Base-by-base conservation (phyloP, 495 filamentous ascomycete genomes). In the Letharia lupina region DNA sequence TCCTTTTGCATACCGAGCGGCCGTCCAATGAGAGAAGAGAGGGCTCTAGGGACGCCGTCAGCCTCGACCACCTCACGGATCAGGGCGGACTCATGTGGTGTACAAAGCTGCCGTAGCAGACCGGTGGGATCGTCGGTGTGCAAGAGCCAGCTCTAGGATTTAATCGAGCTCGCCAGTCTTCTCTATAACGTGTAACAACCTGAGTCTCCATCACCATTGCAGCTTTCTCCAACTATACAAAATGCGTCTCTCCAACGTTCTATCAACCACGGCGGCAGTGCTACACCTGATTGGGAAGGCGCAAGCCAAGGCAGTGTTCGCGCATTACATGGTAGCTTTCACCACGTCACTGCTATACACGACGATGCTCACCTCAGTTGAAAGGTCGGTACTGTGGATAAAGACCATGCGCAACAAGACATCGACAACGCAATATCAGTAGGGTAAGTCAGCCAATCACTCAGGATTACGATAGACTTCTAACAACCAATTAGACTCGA, bases 241-340 rank as follows among this genome's bases (percentile, higher is more conserved):
- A 9, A 57, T 57, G 54, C 54, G 11, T 57, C 15, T 57, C 33
- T 57, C 31, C 16, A 37, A 37, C 15, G 10, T 37, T n/a, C 54
- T 57, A 9, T 37, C 54, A 8, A 37, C 33, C 8, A n/a, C 54
- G 13, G 54, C 7, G 18, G 16, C 33, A 57, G 31, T 57, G 33
- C 33, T 66, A 37, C 39, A 37, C 42, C 37, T 61, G 15, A 6
- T 60, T 2, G 28, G 31, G 11, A 66, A 31, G 33, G 23, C 47
- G n/a, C 58, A 60, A 61, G 23, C 64, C 37, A 61, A 66, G 35
- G 64, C 57, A 37, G 73, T 75, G 16, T 75, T 75, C 66, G 73
- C 72, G 0, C 73, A 75, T 64, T 74, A 75, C 56, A 77, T 78
- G 69, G 75, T 76, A 61, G 11, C 6, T 47, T n/a, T 56, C 13